phyloP scores from a whole-genome alignment of 1,284 basidiomycete genomes.

The Microbotryum lychnidis-dioicae region DNA sequence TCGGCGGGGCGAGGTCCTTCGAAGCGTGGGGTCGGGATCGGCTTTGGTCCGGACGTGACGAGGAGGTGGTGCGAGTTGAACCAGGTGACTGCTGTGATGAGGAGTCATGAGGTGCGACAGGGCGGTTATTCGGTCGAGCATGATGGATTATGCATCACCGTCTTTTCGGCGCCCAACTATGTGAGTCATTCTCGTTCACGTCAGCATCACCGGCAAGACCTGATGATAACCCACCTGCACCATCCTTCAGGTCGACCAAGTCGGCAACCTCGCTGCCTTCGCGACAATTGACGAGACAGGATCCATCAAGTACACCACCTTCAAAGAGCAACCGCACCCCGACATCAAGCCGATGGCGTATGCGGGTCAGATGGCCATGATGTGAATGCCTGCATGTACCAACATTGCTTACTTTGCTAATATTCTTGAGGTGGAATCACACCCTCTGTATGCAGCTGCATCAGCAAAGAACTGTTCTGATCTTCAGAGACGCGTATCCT shows the following conservation, averaged over 20 bases:
- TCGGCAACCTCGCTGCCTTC: slow-evolving; percentile 37
- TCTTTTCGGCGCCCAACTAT: slow-evolving; percentile 42
- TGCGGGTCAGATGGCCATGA: slow-evolving; percentile 18
- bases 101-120: slow-evolving; percentile 95
- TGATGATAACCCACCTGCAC: background rate
- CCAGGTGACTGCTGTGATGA: slow-evolving; percentile 59
- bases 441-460: too few relatives aligned
- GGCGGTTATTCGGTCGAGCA: slow-evolving; percentile 79
- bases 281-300: slow-evolving; percentile 35
- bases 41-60: slow-evolving; percentile 76
- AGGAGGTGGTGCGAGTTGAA: slow-evolving; percentile 33
- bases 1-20: slow-evolving; percentile 85
- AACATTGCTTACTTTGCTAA: too few relatives aligned
- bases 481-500: too few relatives aligned
- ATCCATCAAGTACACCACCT: slow-evolving; percentile 34
- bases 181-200: slow-evolving; percentile 8
- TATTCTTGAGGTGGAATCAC: too few relatives aligned
- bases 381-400: too few relatives aligned
- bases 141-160: slow-evolving; percentile 78
- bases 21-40: slow-evolving; percentile 91
- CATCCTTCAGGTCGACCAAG: slow-evolving; percentile 34
- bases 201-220: background rate
- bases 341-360: slow-evolving; percentile 36
- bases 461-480: too few relatives aligned
- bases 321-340: slow-evolving; percentile 30